Conservation (phyloP, 768 basidiomycete species). For the Dioszegia crocea region DNA sequence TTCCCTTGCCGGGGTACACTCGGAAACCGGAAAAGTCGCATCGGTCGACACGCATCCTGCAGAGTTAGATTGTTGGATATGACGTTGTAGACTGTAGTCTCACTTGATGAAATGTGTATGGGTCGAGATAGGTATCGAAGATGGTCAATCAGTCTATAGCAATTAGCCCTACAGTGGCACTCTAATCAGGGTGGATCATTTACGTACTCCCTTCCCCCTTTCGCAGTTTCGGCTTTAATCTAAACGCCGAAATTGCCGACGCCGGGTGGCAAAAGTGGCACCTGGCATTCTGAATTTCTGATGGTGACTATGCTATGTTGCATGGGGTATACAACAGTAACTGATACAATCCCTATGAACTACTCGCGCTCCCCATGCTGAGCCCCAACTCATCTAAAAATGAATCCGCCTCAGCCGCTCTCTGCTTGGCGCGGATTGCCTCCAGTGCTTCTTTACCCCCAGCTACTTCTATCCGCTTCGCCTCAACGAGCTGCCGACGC, state of each 20-base stretch:
- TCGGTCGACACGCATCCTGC: conserved; percentile 80
- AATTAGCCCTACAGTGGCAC: background rate
- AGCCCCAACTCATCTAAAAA: conserved; percentile 25
- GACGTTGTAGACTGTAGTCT: background rate
- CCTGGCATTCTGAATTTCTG: background rate
- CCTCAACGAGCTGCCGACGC: conserved; percentile 40
- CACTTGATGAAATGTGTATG: conserved; percentile 18
- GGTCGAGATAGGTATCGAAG: too few species aligned
- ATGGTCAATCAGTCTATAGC: background rate
- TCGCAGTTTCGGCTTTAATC: background rate
- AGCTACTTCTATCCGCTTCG: conserved; percentile 37
- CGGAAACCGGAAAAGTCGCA: conserved; percentile 96
- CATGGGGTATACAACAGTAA: background rate
- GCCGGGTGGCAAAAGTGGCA: too few species aligned
- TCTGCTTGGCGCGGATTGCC: conserved; percentile 20
- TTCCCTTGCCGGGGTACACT: conserved; percentile 97
- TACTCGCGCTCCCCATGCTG: too few species aligned
- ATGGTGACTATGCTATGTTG: background rate
- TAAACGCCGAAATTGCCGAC: conserved; percentile 4
- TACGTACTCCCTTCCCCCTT: background rate
- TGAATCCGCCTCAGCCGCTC: conserved; percentile 29
- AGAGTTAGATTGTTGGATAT: background rate
- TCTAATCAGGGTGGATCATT: background rate
- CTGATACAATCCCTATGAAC: background rate
- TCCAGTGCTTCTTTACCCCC: conserved; percentile 40